Conservation (phyloP, 2,329 filamentous ascomycete genomes). For the Fusarium bulbicola region DNA sequence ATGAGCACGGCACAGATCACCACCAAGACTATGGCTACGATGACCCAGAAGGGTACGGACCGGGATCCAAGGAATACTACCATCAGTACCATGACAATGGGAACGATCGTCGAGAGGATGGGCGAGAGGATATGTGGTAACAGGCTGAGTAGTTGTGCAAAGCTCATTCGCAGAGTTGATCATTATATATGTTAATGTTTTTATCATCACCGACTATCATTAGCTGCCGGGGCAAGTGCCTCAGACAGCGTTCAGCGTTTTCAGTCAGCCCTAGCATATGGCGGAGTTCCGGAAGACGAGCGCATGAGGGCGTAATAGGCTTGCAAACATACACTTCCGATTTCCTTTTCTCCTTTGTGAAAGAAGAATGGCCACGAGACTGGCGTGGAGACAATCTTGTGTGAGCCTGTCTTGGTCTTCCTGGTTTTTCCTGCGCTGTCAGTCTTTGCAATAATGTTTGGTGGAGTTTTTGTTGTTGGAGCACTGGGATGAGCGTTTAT, state of each 20-base stretch:
- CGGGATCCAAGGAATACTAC: slow-evolving; percentile 54
- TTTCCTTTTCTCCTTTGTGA: slow-evolving; percentile 28
- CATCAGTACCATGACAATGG: slow-evolving; percentile 51
- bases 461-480: slow-evolving; percentile 35
- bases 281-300: slow-evolving; percentile 47
- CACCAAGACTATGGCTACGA: slow-evolving; percentile 51
- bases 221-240: slow-evolving; percentile 29
- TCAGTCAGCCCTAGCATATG: slow-evolving; percentile 46
- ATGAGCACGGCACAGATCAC: slow-evolving; percentile 57
- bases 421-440: slow-evolving; percentile 8
- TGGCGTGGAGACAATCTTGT: slow-evolving; percentile 28
- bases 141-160: slow-evolving; percentile 1
- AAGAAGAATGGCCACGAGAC: slow-evolving; percentile 23
- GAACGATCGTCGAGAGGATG: slow-evolving; percentile 47
- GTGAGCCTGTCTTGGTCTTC: slow-evolving; percentile 10
- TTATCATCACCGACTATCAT: slow-evolving; percentile 31
- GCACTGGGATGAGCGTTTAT: slow-evolving; percentile 39
- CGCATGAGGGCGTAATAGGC: slow-evolving; percentile 34
- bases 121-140: slow-evolving; percentile 58
- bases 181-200: slow-evolving; percentile 37
- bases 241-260: slow-evolving; percentile 38
- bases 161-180: slow-evolving; percentile 22
- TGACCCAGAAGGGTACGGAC: slow-evolving; percentile 50
- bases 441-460: slow-evolving; percentile 23
- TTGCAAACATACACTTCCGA: slow-evolving; percentile 29